Base-by-base conservation (phyloP, 2,329 filamentous ascomycete genomes). In the Didymella glomerata region DNA sequence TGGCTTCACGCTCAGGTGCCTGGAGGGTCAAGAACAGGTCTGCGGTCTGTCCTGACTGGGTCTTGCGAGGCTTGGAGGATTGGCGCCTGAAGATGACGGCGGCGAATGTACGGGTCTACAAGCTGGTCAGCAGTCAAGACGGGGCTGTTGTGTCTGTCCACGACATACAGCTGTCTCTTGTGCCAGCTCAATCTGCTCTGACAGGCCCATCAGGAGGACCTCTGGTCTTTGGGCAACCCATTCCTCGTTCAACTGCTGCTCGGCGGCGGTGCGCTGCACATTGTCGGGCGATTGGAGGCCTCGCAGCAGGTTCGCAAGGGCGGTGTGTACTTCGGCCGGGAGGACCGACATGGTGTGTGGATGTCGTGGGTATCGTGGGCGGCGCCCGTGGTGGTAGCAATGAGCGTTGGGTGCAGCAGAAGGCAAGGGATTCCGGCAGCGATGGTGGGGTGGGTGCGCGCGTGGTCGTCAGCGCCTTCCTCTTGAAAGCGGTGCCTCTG, bases 51-150 rank as follows among this genome's bases (percentile, higher is more conserved):
- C 88, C 85, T 85, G 83, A 57, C 81, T 77, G 63, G 87, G 86
- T 82, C 58, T 97, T 97, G 69, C 90, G 87, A 47, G 90, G 90
- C 79, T 96, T 97, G 59, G 91, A 93, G 47, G 95, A 88, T 80
- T 98, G 96, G 74, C 93, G 89, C 71, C 95, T 89, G 81, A 99
- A 98, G 65, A 99, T 89, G 45, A 99, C 92, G 54, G 95, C 91
- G 53, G 93, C 88, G 76, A 97, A 99, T 16, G 93, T 92, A 72
- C 95, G 91, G 61, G 89, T 90, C 93, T 97, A 72, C 9, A 14
- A 34, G 48, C 30, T 16, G 38, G 53, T 69, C 28, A 61, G 62
- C 41, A 22, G 20, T 30, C 14, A 45, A 32, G 38, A 28, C 4
- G 48, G n/a, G 18, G 32, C 46, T 30, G 16, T 32, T 32, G 44